Evolutionary conservation across 495 filamentous ascomycete genomes (phyloP).

Genomic region (Parachaetomium inaequale): DNA sequence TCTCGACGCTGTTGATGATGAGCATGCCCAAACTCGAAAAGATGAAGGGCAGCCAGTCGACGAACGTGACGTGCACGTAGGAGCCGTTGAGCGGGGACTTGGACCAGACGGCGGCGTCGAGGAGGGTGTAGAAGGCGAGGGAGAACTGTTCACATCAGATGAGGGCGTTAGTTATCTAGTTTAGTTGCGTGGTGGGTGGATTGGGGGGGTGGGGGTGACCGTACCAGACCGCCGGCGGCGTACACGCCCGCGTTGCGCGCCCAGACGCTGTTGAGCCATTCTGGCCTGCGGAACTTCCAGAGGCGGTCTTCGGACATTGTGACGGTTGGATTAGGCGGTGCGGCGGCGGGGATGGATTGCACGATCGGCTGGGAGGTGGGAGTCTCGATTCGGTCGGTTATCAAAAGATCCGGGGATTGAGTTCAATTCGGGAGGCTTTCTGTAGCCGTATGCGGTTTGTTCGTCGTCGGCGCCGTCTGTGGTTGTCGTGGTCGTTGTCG

Average conservation of each 20-base stretch:
- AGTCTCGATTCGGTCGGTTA: background rate
- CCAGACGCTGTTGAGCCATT: slow-evolving; percentile 86
- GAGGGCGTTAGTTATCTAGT: slow-evolving; percentile 1
- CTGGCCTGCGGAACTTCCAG: slow-evolving; percentile 74
- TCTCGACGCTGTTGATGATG: slow-evolving; percentile 98
- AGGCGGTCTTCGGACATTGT: slow-evolving; percentile 62
- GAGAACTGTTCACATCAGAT: slow-evolving; percentile 64
- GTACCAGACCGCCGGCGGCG: slow-evolving; percentile 77
- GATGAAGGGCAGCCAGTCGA: slow-evolving; percentile 98
- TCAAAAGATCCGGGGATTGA: no score
- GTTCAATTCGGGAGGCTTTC: no score
- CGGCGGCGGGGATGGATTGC: background rate
- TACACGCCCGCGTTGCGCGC: slow-evolving; percentile 83
- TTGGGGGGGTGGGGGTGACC: slow-evolving; percentile 24
- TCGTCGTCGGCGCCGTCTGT: background rate
- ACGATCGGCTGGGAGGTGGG: background rate
- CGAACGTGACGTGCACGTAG: slow-evolving; percentile 84
- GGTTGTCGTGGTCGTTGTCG: slow-evolving; percentile 1
- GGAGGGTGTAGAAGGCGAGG: slow-evolving; percentile 91
- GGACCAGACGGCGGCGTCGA: slow-evolving; percentile 88
- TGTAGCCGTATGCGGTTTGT: no score
- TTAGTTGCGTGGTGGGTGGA: background rate
- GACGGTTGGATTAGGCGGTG: slow-evolving; percentile 2
- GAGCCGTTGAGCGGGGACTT: slow-evolving; percentile 73
- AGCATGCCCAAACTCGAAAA: slow-evolving; percentile 94